Conservation (phyloP, 352 stramenopile species). For the Phytophthora aleatoria region DNA sequence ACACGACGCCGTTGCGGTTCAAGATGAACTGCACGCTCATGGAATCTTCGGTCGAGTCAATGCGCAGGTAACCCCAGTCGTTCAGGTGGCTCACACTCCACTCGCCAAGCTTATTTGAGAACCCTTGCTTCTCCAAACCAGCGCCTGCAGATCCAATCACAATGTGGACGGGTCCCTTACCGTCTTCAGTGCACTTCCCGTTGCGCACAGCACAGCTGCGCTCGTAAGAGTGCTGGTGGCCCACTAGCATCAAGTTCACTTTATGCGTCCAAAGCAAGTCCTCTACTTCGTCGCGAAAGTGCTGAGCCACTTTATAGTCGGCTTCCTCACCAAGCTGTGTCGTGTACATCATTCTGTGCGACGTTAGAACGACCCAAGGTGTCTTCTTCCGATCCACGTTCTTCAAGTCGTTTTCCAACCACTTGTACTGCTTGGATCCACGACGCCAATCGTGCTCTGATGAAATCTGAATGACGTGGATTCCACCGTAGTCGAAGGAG, state of each 20-base stretch:
- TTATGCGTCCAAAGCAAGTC: slow-evolving; percentile 86
- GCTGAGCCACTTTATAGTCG: slow-evolving; percentile 70
- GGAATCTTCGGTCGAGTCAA: slow-evolving; percentile 61
- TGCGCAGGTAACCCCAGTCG: slow-evolving; percentile 77
- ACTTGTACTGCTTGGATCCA: slow-evolving; percentile 90
- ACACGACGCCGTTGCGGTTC: slow-evolving; percentile 81
- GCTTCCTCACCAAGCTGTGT: slow-evolving; percentile 71
- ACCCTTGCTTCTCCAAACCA: slow-evolving; percentile 64
- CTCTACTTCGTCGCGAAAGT: slow-evolving; percentile 91
- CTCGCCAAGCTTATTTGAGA: slow-evolving; percentile 69
- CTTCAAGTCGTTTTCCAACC: slow-evolving; percentile 86
- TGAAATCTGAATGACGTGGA: slow-evolving; percentile 93
- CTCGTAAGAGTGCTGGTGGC: slow-evolving; percentile 94
- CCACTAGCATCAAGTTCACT: slow-evolving; percentile 92
- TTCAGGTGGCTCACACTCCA: slow-evolving; percentile 85
- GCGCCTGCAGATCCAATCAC: slow-evolving; percentile 87
- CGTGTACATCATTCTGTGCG: slow-evolving; percentile 92
- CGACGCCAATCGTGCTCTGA: slow-evolving; percentile 90
- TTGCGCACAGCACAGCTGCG: slow-evolving; percentile 83
- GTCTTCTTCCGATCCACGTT: slow-evolving; percentile 83
- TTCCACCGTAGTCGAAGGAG: slow-evolving; percentile 89
- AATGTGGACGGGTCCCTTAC: slow-evolving; percentile 84
- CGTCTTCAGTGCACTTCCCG: slow-evolving; percentile 74
- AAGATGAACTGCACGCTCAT: slow-evolving; percentile 82
- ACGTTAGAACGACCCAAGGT: slow-evolving; percentile 93